A percentile compares a stretch with the other conserved stretches of the same genome.
phyloP scores from a whole-genome alignment of 306 rosid genomes.

The Begonia fuchsioides region DNA sequence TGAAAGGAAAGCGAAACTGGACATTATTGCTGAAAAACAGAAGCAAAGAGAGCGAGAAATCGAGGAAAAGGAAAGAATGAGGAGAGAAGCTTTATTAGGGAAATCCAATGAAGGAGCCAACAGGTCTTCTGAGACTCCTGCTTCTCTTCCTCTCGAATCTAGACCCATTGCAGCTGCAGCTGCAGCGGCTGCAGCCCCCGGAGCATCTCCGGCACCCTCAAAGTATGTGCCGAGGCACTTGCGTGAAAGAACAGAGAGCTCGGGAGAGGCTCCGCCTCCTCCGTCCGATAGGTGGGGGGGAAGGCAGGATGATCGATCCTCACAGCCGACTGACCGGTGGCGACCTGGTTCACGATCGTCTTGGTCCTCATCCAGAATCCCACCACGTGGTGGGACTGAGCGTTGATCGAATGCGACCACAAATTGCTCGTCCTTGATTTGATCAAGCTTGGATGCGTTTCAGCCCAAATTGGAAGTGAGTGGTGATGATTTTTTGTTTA shows the following conservation, averaged over 20 bases:
- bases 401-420: conserved; percentile 15
- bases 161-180: conserved; percentile 20
- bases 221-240: conserved; percentile 58
- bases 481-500: too few relatives aligned
- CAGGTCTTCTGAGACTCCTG: conserved; percentile 24
- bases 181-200: conserved; percentile 6
- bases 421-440: conserved; percentile 8
- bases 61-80: conserved; percentile 60
- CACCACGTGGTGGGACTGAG: conserved; percentile 16
- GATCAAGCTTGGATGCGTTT: conserved; percentile 2
- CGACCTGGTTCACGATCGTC: conserved; percentile 47
- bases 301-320: conserved; percentile 13
- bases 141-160: conserved; percentile 28
- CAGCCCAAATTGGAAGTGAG: too few relatives aligned
- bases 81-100: conserved; percentile 46
- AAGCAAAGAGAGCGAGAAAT: conserved; percentile 64
- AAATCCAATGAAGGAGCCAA: conserved; percentile 25
- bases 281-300: conserved; percentile 69
- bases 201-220: conserved; percentile 18
- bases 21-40: conserved; percentile 67
- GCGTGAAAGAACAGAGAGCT: conserved; percentile 25
- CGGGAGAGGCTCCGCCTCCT: conserved; percentile 29
- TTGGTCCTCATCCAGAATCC: conserved; percentile 64
- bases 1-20: conserved; percentile 61
- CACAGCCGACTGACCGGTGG: conserved; percentile 47